Conservation (phyloP, 2,329 filamentous ascomycete genomes). For the Blastomyces percursus region DNA sequence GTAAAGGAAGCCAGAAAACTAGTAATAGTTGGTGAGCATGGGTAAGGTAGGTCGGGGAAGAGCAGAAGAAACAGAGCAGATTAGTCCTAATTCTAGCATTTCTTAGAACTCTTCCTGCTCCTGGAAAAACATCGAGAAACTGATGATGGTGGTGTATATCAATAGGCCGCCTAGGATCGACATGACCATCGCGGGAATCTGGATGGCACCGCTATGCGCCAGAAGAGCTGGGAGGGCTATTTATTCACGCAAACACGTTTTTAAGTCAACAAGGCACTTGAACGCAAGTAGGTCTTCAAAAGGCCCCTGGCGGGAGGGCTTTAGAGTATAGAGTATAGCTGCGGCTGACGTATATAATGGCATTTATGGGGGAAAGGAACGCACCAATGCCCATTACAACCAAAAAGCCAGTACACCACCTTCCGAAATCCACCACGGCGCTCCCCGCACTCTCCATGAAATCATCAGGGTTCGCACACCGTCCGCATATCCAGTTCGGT, state of each 20-base stretch:
- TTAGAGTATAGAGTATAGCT: not conserved
- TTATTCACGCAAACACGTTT: not conserved
- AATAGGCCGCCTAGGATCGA: conserved; percentile 81
- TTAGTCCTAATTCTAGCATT: not conserved
- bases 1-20: not conserved
- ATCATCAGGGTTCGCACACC: conserved; percentile 85
- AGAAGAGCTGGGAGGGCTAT: conserved; percentile 77
- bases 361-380: conserved; percentile 29
- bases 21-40: not conserved
- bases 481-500: conserved; percentile 90
- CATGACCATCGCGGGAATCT: conserved; percentile 83
- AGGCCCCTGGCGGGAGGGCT: not conserved
- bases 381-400: conserved; percentile 95
- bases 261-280: not conserved
- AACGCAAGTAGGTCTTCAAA: not conserved
- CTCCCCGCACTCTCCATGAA: conserved; percentile 79
- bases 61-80: not conserved
- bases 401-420: conserved; percentile 89
- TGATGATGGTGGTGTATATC: conserved; percentile 97
- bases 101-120: conserved; percentile 88
- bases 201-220: conserved; percentile 75
- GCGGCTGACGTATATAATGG: not conserved
- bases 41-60: not conserved
- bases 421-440: conserved; percentile 80
- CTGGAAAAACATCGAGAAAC: conserved; percentile 96